Evolutionary conservation across 129 eudicot genomes (phyloP).

Genomic region (Tagetes erecta): DNA sequence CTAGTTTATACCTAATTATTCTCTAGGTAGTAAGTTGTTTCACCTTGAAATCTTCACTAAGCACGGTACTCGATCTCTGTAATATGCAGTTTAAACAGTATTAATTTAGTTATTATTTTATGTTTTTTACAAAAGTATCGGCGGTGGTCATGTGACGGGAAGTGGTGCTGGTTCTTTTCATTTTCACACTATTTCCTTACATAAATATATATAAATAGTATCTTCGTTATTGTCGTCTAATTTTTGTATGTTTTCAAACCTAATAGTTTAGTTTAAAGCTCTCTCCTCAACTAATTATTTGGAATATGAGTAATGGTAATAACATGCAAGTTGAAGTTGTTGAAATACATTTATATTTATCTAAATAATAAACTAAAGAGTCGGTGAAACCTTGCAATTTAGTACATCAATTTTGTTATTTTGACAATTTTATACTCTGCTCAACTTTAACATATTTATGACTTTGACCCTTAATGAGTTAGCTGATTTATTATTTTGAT

Average conservation of each 20-base stretch:
- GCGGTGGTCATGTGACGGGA: constrained; percentile 74
- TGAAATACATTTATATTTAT: neutral
- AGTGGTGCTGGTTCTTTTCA: constrained; percentile 43
- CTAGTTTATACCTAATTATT: constrained; percentile 22
- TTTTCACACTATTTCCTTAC: constrained; percentile 15
- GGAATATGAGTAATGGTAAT: neutral
- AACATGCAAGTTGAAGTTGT: neutral
- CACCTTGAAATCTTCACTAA: constrained; percentile 58
- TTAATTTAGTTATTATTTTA: constrained; percentile 10
- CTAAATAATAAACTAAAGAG: too few relatives aligned
- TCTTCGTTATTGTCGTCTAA: constrained; percentile 4
- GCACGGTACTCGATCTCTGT: constrained; percentile 31
- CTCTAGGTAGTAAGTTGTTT: constrained; percentile 82
- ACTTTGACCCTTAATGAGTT: too few relatives aligned
- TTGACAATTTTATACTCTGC: too few relatives aligned
- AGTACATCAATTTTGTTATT: too few relatives aligned
- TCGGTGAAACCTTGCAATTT: too few relatives aligned
- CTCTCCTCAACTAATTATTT: neutral
- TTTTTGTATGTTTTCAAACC: neutral
- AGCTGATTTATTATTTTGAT: too few relatives aligned
- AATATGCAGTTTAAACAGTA: constrained; percentile 4
- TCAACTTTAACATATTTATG: too few relatives aligned
- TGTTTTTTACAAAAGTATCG: constrained; percentile 39
- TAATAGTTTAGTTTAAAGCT: neutral
- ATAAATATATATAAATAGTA: neutral